A percentile compares a stretch with the other conserved stretches of the same genome.
Conservation (phyloP, 2,329 filamentous ascomycete species). For the Cadophora luteo-olivacea region DNA sequence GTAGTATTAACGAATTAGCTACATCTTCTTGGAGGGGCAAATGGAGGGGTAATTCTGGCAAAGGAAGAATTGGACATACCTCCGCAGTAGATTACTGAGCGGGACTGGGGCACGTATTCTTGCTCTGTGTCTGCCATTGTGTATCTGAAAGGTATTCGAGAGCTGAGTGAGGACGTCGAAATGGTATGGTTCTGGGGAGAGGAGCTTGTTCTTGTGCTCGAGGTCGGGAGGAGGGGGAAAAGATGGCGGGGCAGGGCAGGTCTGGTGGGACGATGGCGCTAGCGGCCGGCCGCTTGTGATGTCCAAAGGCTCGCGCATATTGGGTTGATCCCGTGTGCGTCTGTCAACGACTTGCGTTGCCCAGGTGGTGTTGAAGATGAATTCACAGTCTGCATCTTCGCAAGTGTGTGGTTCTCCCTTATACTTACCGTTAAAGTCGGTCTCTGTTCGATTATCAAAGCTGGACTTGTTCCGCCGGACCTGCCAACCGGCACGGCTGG, state of each 20-base stretch:
- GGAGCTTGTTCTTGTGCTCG: not conserved
- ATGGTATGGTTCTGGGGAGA: not conserved
- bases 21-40: conserved; percentile 9
- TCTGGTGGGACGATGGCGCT: conserved; percentile 14
- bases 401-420: no score
- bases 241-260: conserved; percentile 21
- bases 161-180: not conserved
- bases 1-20: conserved; percentile 19
- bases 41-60: conserved; percentile 28
- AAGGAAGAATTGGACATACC: conserved; percentile 32
- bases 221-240: conserved; percentile 3
- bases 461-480: no score
- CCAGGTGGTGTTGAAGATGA: no score
- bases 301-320: no score
- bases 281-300: no score
- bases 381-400: no score
- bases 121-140: conserved; percentile 42
- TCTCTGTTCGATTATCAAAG: no score
- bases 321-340: no score
- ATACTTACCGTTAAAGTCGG: no score
- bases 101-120: conserved; percentile 42
- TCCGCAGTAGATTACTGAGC: conserved; percentile 45
- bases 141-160: not conserved
- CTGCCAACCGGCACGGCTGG: no score
- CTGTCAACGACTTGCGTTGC: no score